Evolutionary conservation across 2,329 filamentous ascomycete genomes (phyloP).

Genomic region (Colletotrichum chrysophilum): DNA sequence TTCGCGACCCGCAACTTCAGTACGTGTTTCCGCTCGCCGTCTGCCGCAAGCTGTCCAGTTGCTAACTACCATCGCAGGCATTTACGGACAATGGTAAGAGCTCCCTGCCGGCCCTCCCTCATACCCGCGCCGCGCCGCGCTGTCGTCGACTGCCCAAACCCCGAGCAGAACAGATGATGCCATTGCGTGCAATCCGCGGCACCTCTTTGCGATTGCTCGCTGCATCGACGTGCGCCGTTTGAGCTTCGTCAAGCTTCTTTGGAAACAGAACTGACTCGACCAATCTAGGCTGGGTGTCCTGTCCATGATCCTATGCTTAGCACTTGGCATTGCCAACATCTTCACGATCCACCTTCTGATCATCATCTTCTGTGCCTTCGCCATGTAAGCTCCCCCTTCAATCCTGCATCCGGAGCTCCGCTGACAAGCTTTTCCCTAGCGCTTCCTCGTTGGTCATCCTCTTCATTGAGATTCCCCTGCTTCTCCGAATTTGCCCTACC

Average conservation of each 20-base stretch:
- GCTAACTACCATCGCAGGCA: slow-evolving; percentile 57
- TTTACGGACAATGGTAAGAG: slow-evolving; percentile 77
- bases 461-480: slow-evolving; percentile 89
- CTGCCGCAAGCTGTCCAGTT: slow-evolving; percentile 6
- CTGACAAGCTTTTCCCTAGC: slow-evolving; percentile 46
- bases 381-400: slow-evolving; percentile 52
- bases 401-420: background rate
- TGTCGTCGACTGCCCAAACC: background rate
- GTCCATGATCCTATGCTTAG: slow-evolving; percentile 74
- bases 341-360: slow-evolving; percentile 57
- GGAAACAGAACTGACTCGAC: slow-evolving; percentile 22
- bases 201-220: background rate
- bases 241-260: background rate
- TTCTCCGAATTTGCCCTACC: slow-evolving; percentile 97
- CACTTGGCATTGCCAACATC: slow-evolving; percentile 71
- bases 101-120: slow-evolving; percentile 10
- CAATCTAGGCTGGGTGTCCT: slow-evolving; percentile 68
- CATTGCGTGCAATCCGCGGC: background rate
- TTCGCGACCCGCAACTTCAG: slow-evolving; percentile 78
- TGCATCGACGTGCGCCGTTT: background rate
- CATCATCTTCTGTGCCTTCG: slow-evolving; percentile 58
- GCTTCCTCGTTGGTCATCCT: slow-evolving; percentile 75
- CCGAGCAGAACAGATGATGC: background rate
- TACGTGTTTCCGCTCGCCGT: slow-evolving; percentile 45
- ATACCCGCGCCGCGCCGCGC: background rate